phyloP scores from a whole-genome alignment of 495 filamentous ascomycete genomes.

The Aspergillus panamensis region DNA sequence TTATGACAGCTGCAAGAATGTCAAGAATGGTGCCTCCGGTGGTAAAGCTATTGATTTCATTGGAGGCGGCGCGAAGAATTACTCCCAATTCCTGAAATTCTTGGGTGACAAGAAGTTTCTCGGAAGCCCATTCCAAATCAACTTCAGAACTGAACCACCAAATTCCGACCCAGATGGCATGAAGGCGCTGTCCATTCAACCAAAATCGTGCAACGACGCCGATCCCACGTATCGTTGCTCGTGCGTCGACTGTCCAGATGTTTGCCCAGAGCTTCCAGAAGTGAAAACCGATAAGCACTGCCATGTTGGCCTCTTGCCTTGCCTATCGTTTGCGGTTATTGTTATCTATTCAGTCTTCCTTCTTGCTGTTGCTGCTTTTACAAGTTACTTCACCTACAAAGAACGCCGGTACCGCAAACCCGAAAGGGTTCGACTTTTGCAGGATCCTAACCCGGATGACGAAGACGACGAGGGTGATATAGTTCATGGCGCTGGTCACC shows the following conservation, averaged over 20 bases:
- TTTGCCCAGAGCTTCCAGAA: conserved; percentile 76
- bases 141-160: conserved; percentile 66
- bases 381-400: conserved; percentile 70
- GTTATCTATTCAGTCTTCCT: conserved; percentile 77
- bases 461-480: conserved; percentile 82
- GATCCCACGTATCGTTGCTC: conserved; percentile 84
- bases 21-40: conserved; percentile 93
- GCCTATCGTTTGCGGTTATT: conserved; percentile 87
- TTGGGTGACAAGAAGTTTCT: conserved; percentile 84
- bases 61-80: conserved; percentile 91
- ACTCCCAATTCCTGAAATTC: conserved; percentile 78
- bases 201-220: conserved; percentile 83
- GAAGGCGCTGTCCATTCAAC: conserved; percentile 58
- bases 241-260: conserved; percentile 84
- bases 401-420: conserved; percentile 68
- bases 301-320: conserved; percentile 80
- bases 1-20: conserved; percentile 96
- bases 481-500: conserved; percentile 63
- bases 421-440: conserved; percentile 78
- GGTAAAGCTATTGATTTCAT: conserved; percentile 91
- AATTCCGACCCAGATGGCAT: conserved; percentile 55
- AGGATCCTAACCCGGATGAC: conserved; percentile 78
- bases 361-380: conserved; percentile 60
- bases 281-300: conserved; percentile 65
- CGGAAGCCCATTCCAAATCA: conserved; percentile 95